Percentiles rank a stretch among this genome's conserved stretches.
Conservation (phyloP, 768 basidiomycete species). For the Lentinula guzmanii region DNA sequence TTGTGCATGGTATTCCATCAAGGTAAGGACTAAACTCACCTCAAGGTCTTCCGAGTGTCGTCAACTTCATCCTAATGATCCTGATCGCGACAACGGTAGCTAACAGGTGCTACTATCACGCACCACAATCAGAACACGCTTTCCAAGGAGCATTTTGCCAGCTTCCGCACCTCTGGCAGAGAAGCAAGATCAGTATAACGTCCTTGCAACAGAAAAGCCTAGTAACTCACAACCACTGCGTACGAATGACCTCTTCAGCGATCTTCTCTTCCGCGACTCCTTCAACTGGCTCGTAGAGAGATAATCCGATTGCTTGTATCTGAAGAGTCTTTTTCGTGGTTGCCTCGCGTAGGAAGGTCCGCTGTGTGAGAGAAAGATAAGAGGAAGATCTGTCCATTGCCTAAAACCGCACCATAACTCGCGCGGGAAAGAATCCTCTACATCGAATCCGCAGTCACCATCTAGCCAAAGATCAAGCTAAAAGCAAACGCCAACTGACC, state of each 20-base stretch:
- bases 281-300: slow-evolving; percentile 86
- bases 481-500: slow-evolving; percentile 44
- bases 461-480: background rate
- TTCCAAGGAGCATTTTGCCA: slow-evolving; percentile 69
- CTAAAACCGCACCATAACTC: slow-evolving; percentile 57
- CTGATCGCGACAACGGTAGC: background rate
- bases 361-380: slow-evolving; percentile 30
- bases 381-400: background rate
- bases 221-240: slow-evolving; percentile 85
- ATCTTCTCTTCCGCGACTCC: slow-evolving; percentile 69
- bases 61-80: slow-evolving; percentile 73
- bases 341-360: slow-evolving; percentile 77
- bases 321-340: slow-evolving; percentile 73
- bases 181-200: background rate
- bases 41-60: slow-evolving; percentile 83
- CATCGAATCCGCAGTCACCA: background rate
- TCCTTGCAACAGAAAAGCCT: background rate
- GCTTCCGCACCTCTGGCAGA: slow-evolving; percentile 53
- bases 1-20: background rate
- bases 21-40: slow-evolving; percentile 34
- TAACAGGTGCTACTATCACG: slow-evolving; percentile 21
- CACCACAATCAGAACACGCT: slow-evolving; percentile 78
- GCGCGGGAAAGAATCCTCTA: slow-evolving; percentile 94
- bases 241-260: slow-evolving; percentile 82
- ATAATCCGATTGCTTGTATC: slow-evolving; percentile 95